Evolutionary conservation across 169 alveolate genomes (phyloP), one percentile per base, ranked within the genome.

Genomic region (Perkinsus olseni): DNA sequence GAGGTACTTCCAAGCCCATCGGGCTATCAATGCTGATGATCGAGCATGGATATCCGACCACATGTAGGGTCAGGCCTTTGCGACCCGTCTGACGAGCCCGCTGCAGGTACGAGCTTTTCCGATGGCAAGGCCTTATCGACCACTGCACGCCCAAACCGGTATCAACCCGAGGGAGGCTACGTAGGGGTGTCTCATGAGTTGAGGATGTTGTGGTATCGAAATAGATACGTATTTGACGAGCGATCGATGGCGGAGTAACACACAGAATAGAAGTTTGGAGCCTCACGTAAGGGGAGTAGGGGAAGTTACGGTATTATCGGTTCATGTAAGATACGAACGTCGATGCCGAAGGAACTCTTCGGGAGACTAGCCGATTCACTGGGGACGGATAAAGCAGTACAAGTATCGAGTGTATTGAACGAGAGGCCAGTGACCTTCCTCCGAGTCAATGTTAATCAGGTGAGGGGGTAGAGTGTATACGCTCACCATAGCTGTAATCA

Each of bases 381-480:
- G 38, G 98, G 98, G 39, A 95, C 93, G 31, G 96, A 95, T 48
- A 96, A 94, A 93, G 97, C 98, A 24, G 82, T 96, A 74, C 93
- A 95, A n/a, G 95, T 97, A 31, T 97, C 97, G 97, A 95, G 96
- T 38, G 94, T 94, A 24, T 94, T 97, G 62, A 97, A 96, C 92
- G 98, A 97, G 94, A 96, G 96, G 91, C 98, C 98, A 0, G 96
- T 96, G 37, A 96, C 96, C 31, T 97, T 93, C 92, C 95, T 97
- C 74, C 93, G 98, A 13, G 98, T 96, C 34, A 97, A 97, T 94
- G 92, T 95, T 28, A 74, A 94, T 21, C 93, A 96, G 90, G 93
- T 95, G 20, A 94, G 96, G 0, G 31, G 0, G 82, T 0, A 96
- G 95, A 38, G 96, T 96, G 20, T 96, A 94, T 96, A 96, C 40